phyloP scores from a whole-genome alignment of 2,329 filamentous ascomycete species.

The Cercospora canescens region DNA sequence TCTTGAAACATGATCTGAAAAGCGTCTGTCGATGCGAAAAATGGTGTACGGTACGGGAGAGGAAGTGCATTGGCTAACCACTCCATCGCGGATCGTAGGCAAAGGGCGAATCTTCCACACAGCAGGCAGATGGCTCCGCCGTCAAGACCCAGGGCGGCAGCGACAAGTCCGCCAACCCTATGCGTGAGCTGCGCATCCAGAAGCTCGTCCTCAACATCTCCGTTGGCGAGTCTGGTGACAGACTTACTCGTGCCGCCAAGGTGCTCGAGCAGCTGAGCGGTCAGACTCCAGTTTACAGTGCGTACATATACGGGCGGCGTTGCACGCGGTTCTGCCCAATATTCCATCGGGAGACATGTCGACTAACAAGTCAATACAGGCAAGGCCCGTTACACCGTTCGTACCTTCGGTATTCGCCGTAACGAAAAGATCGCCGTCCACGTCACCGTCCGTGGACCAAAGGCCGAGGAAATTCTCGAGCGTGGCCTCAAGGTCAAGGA shows the following conservation, averaged over 20 bases:
- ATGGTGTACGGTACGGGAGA: slow-evolving; percentile 16
- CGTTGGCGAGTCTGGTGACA: slow-evolving; percentile 99
- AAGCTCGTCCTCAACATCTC: slow-evolving; percentile 99
- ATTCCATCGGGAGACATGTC: neutral
- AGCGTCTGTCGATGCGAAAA: slow-evolving; percentile 13
- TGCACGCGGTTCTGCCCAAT: neutral
- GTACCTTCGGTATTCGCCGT: slow-evolving; percentile 99
- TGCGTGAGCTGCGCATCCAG: slow-evolving; percentile 99
- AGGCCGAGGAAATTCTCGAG: slow-evolving; percentile 99
- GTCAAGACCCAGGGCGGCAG: slow-evolving; percentile 37
- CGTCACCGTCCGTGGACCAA: slow-evolving; percentile 98
- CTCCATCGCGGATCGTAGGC: slow-evolving; percentile 22
- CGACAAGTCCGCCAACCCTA: slow-evolving; percentile 90
- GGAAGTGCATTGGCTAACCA: slow-evolving; percentile 19
- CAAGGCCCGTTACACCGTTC: slow-evolving; percentile 99
- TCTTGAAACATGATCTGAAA: slow-evolving; percentile 9
- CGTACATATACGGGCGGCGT: slow-evolving; percentile 37
- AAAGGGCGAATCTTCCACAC: slow-evolving; percentile 30
- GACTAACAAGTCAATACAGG: slow-evolving; percentile 51
- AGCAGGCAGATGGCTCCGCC: slow-evolving; percentile 35
- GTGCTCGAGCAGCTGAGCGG: slow-evolving; percentile 99
- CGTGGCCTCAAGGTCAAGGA: slow-evolving; percentile 99
- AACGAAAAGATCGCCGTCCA: slow-evolving; percentile 99
- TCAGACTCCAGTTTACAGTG: slow-evolving; percentile 99
- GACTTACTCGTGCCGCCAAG: slow-evolving; percentile 99